Evolutionary conservation across 176 grass and related monocot genomes (phyloP).

Genomic region (Avena insularis): DNA sequence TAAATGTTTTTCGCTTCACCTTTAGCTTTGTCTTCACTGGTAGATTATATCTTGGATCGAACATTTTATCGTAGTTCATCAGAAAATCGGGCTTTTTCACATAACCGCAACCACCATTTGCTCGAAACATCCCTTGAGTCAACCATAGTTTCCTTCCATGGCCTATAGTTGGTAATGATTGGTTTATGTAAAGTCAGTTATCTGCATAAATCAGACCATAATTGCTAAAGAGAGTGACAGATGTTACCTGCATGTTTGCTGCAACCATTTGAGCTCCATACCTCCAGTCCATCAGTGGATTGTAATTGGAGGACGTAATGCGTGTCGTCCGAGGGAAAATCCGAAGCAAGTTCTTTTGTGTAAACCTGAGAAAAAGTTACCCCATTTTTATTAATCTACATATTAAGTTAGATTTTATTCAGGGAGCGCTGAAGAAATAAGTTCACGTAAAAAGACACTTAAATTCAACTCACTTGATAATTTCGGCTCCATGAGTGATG

Average conservation of each 20-base stretch:
- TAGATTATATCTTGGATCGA: too few relatives aligned
- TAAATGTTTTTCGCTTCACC: too few relatives aligned
- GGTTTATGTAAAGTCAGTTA: neutral
- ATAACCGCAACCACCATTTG: too few relatives aligned
- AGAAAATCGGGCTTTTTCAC: too few relatives aligned
- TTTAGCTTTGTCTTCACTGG: too few relatives aligned
- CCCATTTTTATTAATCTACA: neutral
- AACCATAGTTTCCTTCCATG: too few relatives aligned
- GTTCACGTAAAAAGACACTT: neutral
- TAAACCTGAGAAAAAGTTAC: constrained; percentile 57
- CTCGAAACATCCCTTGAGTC: too few relatives aligned
- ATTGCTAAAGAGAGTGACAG: neutral
- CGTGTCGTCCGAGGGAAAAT: constrained; percentile 71
- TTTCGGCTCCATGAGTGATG: too few relatives aligned
- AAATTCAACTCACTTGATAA: too few relatives aligned
- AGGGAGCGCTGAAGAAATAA: neutral
- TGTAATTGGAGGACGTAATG: constrained; percentile 75
- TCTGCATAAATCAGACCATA: neutral
- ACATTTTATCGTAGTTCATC: too few relatives aligned
- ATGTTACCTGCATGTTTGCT: constrained; percentile 71
- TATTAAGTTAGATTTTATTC: neutral
- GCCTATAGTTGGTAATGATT: neutral
- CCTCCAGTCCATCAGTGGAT: constrained; percentile 70
- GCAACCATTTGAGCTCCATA: neutral
- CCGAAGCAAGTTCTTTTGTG: constrained; percentile 67